phyloP scores from a whole-genome alignment of 192 early-diverging fungal genomes.

The Geosiphon pyriformis region DNA sequence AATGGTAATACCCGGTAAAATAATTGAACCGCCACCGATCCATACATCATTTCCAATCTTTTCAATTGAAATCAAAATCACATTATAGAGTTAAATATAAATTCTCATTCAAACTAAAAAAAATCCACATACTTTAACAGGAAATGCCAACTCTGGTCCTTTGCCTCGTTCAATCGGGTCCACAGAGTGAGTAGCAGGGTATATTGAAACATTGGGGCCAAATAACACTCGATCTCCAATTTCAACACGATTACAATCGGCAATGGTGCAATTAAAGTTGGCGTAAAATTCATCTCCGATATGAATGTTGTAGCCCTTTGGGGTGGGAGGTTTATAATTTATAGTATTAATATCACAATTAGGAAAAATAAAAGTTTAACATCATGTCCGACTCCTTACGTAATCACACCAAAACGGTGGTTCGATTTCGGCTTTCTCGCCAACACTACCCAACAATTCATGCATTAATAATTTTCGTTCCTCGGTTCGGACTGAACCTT shows the following conservation, averaged over 20 bases:
- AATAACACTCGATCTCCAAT: constrained; percentile 72
- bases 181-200: constrained; percentile 66
- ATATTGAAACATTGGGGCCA: constrained; percentile 74
- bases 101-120: too few relatives aligned
- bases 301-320: constrained; percentile 58
- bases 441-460: constrained; percentile 42
- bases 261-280: constrained; percentile 68
- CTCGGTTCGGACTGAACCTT: neutral
- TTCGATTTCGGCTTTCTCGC: constrained; percentile 54
- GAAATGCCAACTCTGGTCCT: constrained; percentile 38
- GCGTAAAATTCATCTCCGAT: constrained; percentile 71
- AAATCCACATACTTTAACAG: constrained; percentile 32
- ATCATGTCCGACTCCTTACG: constrained; percentile 31
- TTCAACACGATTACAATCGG: constrained; percentile 67
- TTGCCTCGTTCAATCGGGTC: constrained; percentile 47
- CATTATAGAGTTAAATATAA: too few relatives aligned
- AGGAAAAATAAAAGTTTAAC: neutral
- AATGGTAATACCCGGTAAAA: constrained; percentile 84
- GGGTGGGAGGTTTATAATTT: neutral
- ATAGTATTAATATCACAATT: neutral
- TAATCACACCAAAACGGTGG: constrained; percentile 73
- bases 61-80: too few relatives aligned
- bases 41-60: constrained; percentile 83
- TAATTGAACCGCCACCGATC: constrained; percentile 77
- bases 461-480: neutral